These are phyloP conservation scores for Fusarium virguliforme DNA, from an alignment of 2,329 filamentous ascomycete genomes.

Conservation along the genomic window DNA sequence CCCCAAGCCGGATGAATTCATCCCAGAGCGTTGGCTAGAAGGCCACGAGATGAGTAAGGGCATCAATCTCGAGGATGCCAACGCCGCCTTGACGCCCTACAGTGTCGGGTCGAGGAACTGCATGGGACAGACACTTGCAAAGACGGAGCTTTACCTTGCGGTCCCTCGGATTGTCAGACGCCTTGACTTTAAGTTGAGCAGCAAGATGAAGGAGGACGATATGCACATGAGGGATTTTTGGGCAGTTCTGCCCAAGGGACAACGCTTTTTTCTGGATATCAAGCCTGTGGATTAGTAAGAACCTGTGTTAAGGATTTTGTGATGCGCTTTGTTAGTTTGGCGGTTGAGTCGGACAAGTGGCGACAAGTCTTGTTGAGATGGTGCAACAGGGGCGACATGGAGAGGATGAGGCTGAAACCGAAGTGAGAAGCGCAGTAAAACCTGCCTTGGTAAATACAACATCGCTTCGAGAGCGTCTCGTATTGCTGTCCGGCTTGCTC, in stretches of 20 bases:
- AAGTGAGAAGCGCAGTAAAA: not conserved
- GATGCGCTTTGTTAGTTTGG: not conserved
- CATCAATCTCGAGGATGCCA: not conserved
- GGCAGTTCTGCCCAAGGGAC: not conserved
- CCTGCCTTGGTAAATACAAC: constrained; percentile 4
- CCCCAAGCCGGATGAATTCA: not conserved
- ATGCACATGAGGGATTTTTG: not conserved
- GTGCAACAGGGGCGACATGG: not conserved
- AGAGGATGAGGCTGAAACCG: not conserved
- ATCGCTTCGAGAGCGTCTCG: not conserved
- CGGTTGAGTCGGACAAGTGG: not conserved
- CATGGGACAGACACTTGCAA: not conserved
- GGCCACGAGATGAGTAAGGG: not conserved
- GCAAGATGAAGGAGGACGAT: not conserved
- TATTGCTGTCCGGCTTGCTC: not conserved
- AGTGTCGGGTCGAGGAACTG: not conserved
- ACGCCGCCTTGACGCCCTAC: not conserved
- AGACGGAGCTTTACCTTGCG: not conserved
- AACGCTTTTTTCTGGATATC: not conserved
- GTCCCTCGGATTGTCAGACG: not conserved
- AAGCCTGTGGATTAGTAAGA: not conserved
- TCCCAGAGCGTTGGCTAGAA: constrained; percentile 1
- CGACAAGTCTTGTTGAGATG: not conserved
- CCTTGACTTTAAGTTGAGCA: not conserved
- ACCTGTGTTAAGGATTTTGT: not conserved